Conservation (phyloP, 2,329 filamentous ascomycete genomes). For the Pseudogymnoascus sp. region DNA sequence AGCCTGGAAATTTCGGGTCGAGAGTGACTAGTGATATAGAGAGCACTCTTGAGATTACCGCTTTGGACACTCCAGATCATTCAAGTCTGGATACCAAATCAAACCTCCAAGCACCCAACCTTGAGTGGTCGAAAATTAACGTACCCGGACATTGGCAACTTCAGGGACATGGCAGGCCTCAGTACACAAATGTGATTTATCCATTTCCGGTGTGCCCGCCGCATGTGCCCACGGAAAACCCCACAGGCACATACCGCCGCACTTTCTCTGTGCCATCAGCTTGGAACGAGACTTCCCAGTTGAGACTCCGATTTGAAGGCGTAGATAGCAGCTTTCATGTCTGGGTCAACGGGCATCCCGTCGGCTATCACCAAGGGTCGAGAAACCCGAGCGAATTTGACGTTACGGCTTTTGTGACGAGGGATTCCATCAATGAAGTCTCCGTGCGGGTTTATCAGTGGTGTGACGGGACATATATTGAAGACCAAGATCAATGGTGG, state of each 20-base stretch:
- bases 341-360: slow-evolving; percentile 55
- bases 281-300: slow-evolving; percentile 42
- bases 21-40: slow-evolving; percentile 20
- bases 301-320: slow-evolving; percentile 62
- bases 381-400: slow-evolving; percentile 66
- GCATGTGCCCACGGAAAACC: slow-evolving; percentile 53
- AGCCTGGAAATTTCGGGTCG: slow-evolving; percentile 23
- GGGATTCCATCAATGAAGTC: slow-evolving; percentile 44
- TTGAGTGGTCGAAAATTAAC: slow-evolving; percentile 20
- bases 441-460: slow-evolving; percentile 63
- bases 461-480: slow-evolving; percentile 62
- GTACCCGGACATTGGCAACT: slow-evolving; percentile 66
- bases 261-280: slow-evolving; percentile 45
- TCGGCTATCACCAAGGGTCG: slow-evolving; percentile 63
- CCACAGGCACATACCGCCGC: slow-evolving; percentile 55
- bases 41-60: slow-evolving; percentile 4
- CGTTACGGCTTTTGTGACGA: slow-evolving; percentile 44
- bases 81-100: neutral
- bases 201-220: slow-evolving; percentile 61
- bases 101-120: neutral
- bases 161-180: slow-evolving; percentile 57
- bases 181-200: slow-evolving; percentile 62
- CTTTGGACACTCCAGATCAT: neutral
- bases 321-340: slow-evolving; percentile 66
- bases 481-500: slow-evolving; percentile 65